phyloP scores from a whole-genome alignment of 306 rosid genomes.

The Dryas alaskensis region DNA sequence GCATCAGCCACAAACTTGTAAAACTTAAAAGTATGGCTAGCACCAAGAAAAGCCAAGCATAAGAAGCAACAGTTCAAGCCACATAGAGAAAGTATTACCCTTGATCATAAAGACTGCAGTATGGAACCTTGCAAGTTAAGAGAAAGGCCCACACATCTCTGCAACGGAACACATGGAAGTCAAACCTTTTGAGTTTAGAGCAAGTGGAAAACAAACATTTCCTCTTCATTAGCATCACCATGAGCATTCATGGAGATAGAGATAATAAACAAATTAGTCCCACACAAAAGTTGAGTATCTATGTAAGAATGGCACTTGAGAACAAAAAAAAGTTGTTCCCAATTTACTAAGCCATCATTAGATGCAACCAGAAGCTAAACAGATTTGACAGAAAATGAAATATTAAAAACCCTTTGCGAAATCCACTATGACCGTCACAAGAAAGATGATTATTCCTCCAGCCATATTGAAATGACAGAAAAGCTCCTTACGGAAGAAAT shows the following conservation, averaged over 20 bases:
- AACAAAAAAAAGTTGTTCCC: constrained; percentile 1
- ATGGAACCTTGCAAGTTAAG: constrained; percentile 71
- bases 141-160: constrained; percentile 98
- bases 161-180: constrained; percentile 42
- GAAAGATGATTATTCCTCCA: not conserved
- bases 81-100: constrained; percentile 60
- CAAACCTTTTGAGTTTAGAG: constrained; percentile 16
- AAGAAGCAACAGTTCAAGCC: not conserved
- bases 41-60: constrained; percentile 1
- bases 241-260: constrained; percentile 21
- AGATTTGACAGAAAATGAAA: not conserved
- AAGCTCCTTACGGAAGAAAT: constrained; percentile 1
- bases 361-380: not conserved
- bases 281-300: not conserved
- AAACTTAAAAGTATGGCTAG: not conserved
- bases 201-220: constrained; percentile 21
- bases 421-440: not conserved
- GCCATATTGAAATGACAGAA: not conserved
- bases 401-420: not conserved
- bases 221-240: constrained; percentile 21
- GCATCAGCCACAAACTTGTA: not conserved
- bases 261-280: not conserved
- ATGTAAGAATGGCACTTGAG: constrained; percentile 7
- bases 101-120: constrained; percentile 94
- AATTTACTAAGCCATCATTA: constrained; percentile 7